Evolutionary conservation across 208 protist species (phyloP).

Genomic region (Leishmania arabica): DNA sequence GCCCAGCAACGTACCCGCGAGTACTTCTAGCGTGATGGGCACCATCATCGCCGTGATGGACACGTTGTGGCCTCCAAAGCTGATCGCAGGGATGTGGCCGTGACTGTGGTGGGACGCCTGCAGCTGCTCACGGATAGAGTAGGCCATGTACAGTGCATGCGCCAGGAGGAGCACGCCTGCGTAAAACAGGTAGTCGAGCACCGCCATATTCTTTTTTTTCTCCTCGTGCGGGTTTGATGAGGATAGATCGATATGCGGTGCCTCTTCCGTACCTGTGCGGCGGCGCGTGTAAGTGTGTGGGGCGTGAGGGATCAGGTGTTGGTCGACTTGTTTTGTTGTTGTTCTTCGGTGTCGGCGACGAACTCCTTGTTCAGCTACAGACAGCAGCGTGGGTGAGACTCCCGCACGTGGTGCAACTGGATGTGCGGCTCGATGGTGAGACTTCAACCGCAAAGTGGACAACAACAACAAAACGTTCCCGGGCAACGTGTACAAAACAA

Average conservation of each 20-base stretch:
- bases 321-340: neutral
- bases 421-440: neutral
- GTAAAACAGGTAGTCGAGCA: slow-evolving; percentile 42
- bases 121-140: slow-evolving; percentile 63
- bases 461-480: neutral
- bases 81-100: slow-evolving; percentile 12
- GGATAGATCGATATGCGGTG: neutral
- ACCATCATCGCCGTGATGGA: slow-evolving; percentile 32
- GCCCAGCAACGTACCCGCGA: slow-evolving; percentile 37
- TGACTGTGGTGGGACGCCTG: slow-evolving; percentile 58
- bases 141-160: slow-evolving; percentile 72
- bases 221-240: too few species aligned
- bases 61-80: slow-evolving; percentile 15
- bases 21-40: slow-evolving; percentile 35
- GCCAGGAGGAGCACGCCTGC: slow-evolving; percentile 56
- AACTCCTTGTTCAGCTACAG: neutral
- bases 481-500: neutral
- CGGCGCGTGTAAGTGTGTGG: neutral
- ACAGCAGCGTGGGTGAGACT: neutral
- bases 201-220: slow-evolving; percentile 1
- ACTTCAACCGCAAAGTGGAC: neutral
- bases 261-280: neutral
- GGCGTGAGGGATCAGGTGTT: neutral
- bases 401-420: neutral
- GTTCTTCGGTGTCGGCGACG: neutral